A percentile compares a stretch with the other conserved stretches of the same genome.
phyloP scores from a whole-genome alignment of 2,329 filamentous ascomycete genomes.

The Curvularia lunata region DNA sequence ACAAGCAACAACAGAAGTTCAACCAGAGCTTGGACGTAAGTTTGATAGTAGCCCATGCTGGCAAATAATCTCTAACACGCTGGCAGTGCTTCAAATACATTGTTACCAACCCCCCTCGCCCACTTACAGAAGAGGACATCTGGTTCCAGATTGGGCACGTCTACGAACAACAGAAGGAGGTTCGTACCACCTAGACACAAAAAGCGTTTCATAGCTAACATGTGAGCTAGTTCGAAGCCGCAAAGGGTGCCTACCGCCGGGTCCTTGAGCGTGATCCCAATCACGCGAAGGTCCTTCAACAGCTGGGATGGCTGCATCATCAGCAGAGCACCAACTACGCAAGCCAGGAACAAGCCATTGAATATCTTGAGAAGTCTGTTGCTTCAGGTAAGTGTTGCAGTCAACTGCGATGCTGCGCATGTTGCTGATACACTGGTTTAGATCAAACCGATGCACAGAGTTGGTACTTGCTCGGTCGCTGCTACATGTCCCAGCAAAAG shows the following conservation, averaged over 20 bases:
- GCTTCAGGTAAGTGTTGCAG: constrained; percentile 71
- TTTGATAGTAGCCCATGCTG: neutral
- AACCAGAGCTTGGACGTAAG: constrained; percentile 85
- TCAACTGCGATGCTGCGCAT: constrained; percentile 17
- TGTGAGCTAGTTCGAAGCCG: constrained; percentile 78
- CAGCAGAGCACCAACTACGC: constrained; percentile 91
- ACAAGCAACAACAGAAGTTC: constrained; percentile 98
- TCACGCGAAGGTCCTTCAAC: constrained; percentile 97
- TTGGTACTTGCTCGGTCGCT: constrained; percentile 96
- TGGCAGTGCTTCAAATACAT: constrained; percentile 98
- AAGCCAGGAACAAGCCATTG: constrained; percentile 94
- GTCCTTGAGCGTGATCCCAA: constrained; percentile 94
- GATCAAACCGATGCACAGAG: constrained; percentile 96
- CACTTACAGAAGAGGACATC: constrained; percentile 95
- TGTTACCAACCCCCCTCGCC: constrained; percentile 87
- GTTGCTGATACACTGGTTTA: constrained; percentile 48
- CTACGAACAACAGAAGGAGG: constrained; percentile 98
- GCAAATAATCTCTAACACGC: constrained; percentile 16
- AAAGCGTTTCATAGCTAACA: constrained; percentile 29
- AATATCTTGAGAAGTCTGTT: constrained; percentile 96
- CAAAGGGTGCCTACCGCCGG: constrained; percentile 88
- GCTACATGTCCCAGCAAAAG: constrained; percentile 99
- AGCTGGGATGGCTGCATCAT: constrained; percentile 96
- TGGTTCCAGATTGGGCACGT: constrained; percentile 99
- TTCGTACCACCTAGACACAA: constrained; percentile 59